Conservation (phyloP, 1,284 basidiomycete genomes). For the Apiotrichum mycotoxinovorans region DNA sequence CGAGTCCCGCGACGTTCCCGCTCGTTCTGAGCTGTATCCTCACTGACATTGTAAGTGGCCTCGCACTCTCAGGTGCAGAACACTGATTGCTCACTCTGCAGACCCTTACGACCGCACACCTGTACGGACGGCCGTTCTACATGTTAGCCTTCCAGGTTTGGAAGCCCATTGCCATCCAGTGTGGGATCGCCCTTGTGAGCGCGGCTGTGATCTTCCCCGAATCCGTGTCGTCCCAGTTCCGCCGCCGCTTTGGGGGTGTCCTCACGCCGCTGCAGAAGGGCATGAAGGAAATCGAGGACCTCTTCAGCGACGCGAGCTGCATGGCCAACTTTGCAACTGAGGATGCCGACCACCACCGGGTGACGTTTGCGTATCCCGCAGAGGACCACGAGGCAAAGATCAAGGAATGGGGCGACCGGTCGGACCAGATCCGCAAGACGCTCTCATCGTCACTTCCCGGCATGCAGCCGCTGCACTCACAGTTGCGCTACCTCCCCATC, state of each 20-base stretch:
- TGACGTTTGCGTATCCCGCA: constrained; percentile 4
- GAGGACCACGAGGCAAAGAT: constrained; percentile 18
- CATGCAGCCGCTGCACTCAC: constrained; percentile 38
- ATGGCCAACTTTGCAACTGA: constrained; percentile 3
- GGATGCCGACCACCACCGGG: neutral
- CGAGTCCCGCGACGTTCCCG: constrained; percentile 46
- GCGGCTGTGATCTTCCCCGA: constrained; percentile 44
- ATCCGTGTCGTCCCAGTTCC: constrained; percentile 44
- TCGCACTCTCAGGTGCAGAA: neutral
- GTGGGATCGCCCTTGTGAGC: constrained; percentile 33
- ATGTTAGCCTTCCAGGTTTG: constrained; percentile 39
- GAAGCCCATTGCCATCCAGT: constrained; percentile 47
- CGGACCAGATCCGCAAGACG: constrained; percentile 32
- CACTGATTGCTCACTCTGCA: constrained; percentile 10
- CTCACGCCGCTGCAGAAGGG: constrained; percentile 33
- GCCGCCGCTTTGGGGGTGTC: constrained; percentile 36
- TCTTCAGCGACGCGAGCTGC: constrained; percentile 25
- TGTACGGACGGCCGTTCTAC: constrained; percentile 36
- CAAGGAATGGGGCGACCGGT: constrained; percentile 34
- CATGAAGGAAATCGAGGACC: constrained; percentile 30
- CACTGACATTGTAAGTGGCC: constrained; percentile 38
- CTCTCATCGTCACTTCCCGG: constrained; percentile 36
- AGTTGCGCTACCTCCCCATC: constrained; percentile 42
- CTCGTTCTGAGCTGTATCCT: constrained; percentile 45
- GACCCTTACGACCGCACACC: constrained; percentile 36